phyloP scores from a whole-genome alignment of 495 filamentous ascomycete genomes.

The Penicilliopsis zonata region DNA sequence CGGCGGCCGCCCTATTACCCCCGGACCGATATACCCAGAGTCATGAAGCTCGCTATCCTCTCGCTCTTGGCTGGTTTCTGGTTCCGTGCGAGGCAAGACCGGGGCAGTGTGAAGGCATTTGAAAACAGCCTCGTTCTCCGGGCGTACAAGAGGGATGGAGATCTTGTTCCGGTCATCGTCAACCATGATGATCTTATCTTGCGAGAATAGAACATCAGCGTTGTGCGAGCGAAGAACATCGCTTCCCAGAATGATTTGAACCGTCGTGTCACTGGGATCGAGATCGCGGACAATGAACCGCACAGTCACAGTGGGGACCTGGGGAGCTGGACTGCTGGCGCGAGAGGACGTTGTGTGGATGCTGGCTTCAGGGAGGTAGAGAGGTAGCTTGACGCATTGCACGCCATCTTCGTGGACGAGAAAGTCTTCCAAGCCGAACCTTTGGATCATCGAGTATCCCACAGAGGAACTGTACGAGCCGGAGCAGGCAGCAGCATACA shows the following conservation, averaged over 20 bases:
- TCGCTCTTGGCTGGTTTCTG: not conserved
- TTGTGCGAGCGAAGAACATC: slow-evolving; percentile 78
- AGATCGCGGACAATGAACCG: slow-evolving; percentile 60
- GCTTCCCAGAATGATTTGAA: slow-evolving; percentile 77
- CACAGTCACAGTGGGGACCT: slow-evolving; percentile 67
- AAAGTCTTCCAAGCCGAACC: slow-evolving; percentile 54
- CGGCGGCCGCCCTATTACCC: slow-evolving; percentile 18
- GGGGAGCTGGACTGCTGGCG: slow-evolving; percentile 59
- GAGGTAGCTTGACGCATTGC: slow-evolving; percentile 57
- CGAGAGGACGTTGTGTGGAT: slow-evolving; percentile 64
- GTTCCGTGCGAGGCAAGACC: slow-evolving; percentile 18
- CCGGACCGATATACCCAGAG: slow-evolving; percentile 10
- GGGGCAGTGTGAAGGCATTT: slow-evolving; percentile 53
- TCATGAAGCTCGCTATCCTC: no score
- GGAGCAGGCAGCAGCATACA: slow-evolving; percentile 87
- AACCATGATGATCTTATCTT: slow-evolving; percentile 75
- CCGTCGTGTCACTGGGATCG: slow-evolving; percentile 37
- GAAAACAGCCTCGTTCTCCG: slow-evolving; percentile 76
- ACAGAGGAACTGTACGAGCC: slow-evolving; percentile 79
- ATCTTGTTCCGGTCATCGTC: slow-evolving; percentile 80
- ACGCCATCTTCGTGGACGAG: slow-evolving; percentile 53
- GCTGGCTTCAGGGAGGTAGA: slow-evolving; percentile 86
- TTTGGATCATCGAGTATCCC: slow-evolving; percentile 57
- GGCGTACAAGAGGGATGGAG: slow-evolving; percentile 84
- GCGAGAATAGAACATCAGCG: slow-evolving; percentile 85